These are phyloP conservation scores for Ensete ventricosum DNA, from an alignment of 176 grass and related monocot species.

Conservation along the genomic window DNA sequence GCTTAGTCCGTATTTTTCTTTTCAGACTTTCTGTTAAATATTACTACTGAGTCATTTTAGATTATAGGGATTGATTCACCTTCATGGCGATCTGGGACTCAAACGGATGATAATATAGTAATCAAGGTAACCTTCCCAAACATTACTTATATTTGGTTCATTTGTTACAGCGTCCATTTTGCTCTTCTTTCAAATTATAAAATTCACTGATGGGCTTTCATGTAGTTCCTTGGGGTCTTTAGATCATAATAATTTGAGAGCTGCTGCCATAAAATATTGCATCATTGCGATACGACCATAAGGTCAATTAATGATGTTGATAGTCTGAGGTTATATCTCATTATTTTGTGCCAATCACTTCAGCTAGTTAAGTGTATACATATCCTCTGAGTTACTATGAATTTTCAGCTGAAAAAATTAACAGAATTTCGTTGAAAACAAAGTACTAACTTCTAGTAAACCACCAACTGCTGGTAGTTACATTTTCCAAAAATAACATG, in stretches of 20 bases:
- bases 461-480: too few relatives aligned
- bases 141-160: not conserved
- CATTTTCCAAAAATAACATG: too few relatives aligned
- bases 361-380: not conserved
- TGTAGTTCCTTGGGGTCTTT: not conserved
- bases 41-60: slow-evolving; percentile 16
- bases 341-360: not conserved
- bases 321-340: too few relatives aligned
- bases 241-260: not conserved
- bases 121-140: slow-evolving; percentile 66
- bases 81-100: slow-evolving; percentile 63
- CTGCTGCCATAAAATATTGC: not conserved
- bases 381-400: too few relatives aligned
- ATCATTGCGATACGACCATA: not conserved
- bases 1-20: not conserved
- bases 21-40: not conserved
- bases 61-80: slow-evolving; percentile 82
- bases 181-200: not conserved
- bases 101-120: slow-evolving; percentile 50
- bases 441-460: too few relatives aligned
- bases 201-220: not conserved
- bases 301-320: too few relatives aligned
- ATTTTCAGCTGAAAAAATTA: too few relatives aligned
- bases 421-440: too few relatives aligned
- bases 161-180: not conserved